Conservation (phyloP, 2,329 filamentous ascomycete genomes). For the Colletotrichum paranaense region DNA sequence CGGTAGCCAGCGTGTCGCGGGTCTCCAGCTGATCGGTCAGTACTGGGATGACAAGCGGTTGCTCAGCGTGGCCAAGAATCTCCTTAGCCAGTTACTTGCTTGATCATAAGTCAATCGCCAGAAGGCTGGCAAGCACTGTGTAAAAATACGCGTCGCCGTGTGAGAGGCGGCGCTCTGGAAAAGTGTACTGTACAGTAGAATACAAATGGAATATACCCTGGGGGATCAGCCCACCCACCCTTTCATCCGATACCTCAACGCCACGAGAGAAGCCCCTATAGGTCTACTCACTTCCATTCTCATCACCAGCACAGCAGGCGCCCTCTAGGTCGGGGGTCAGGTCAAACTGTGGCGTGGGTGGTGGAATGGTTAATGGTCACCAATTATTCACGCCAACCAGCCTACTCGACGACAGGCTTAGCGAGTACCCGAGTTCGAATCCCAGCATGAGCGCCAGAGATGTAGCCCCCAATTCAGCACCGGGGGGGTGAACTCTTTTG, state of each 20-base stretch:
- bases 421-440: not conserved
- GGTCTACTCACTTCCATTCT: not conserved
- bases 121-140: not conserved
- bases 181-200: conserved; percentile 21
- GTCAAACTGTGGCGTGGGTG: not conserved
- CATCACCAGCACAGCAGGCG: not conserved
- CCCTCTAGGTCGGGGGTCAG: not conserved
- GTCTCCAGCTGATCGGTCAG: conserved; percentile 84
- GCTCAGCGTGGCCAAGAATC: conserved; percentile 64
- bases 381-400: not conserved
- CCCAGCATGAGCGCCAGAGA: not conserved
- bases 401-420: not conserved
- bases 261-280: not conserved
- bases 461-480: not conserved
- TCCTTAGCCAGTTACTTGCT: conserved; percentile 47
- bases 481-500: not conserved
- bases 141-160: not conserved
- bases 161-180: not conserved
- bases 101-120: not conserved
- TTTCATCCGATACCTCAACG: not conserved
- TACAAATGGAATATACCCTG: conserved; percentile 24
- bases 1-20: conserved; percentile 52
- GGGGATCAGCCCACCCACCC: not conserved
- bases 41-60: conserved; percentile 79
- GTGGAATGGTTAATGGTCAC: not conserved